phyloP scores from a whole-genome alignment of 306 rosid genomes.

The Fagus sylvatica region DNA sequence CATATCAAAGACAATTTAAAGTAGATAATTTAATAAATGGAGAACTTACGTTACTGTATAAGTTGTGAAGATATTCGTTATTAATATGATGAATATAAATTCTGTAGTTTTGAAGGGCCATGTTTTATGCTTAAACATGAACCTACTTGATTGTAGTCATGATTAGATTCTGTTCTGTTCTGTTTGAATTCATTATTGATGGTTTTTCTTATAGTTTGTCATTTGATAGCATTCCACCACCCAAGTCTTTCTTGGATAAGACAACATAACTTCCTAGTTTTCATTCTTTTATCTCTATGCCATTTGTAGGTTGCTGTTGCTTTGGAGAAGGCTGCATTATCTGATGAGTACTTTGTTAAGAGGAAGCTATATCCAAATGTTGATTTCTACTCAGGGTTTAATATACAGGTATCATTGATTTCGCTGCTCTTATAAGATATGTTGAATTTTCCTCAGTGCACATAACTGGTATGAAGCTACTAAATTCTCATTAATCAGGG shows the following conservation, averaged over 20 bases:
- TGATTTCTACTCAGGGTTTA: conserved; percentile 86
- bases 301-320: conserved; percentile 77
- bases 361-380: conserved; percentile 92
- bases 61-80: background rate
- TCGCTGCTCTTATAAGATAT: background rate
- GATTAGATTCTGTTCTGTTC: background rate
- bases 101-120: background rate
- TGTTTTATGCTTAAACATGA: background rate
- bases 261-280: background rate
- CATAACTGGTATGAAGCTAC: background rate
- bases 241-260: background rate
- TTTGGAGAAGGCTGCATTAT: conserved; percentile 80
- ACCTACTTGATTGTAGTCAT: background rate
- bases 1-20: background rate
- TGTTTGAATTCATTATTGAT: background rate
- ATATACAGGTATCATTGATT: conserved; percentile 52
- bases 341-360: conserved; percentile 81
- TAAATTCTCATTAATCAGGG: conserved; percentile 49
- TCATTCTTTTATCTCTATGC: conserved; percentile 6
- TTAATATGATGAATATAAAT: background rate
- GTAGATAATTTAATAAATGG: background rate
- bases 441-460: background rate
- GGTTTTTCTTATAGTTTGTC: background rate
- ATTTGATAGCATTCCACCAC: background rate
- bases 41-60: background rate